Base-by-base conservation (phyloP, 805 yeast species). In the Monosporozyma servazzii region DNA sequence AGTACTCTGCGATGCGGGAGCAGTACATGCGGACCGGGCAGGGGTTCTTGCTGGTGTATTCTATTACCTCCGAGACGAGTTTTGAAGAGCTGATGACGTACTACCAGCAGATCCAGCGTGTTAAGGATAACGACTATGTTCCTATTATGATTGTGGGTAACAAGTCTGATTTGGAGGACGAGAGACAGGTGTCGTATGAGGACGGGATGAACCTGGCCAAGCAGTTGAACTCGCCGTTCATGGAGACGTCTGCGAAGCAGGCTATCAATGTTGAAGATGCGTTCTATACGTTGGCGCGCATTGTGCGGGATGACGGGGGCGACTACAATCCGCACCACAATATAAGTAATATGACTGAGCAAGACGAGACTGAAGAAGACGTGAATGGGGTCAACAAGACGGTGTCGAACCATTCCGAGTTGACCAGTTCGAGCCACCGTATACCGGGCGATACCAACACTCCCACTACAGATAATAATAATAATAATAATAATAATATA, bases 21-120 rank as follows among this genome's bases (percentile, higher is more conserved):
- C 93, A 88, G 68, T 90, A 90, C 69, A 90, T 90, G 95, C 79
- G 95, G 55, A 88, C 96, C 2, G 97, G 97, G 44, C 96, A 90
- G 69, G 98, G 97, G 15, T 90, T 90, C 61, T 71, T 90, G 51
- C 73, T 90, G 48, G 97, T 89, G 13, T 93, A 91, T 66, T 82
- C 93, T 31, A 86, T 93, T 56, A 88, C 93, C 47, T 86, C 91
- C 53, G 76, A 87, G 55, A 80, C 82, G 58, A 83, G 96, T 2
- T 87, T 90, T 66, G 91, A 88, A 59, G 95, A 91, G 63, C 76
- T 91, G 62, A 75, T 80, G 59, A 79, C 84, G 42, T 93, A 89
- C 70, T 82, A 80, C 67, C 88, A 85, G 58, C 95, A 85, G 63
- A 83, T 89, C 50, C 75, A 77, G 56, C 72, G 95, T 47, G 91